phyloP scores from a whole-genome alignment of 73 alveolate genomes.

The Paramecium octaurelia region DNA sequence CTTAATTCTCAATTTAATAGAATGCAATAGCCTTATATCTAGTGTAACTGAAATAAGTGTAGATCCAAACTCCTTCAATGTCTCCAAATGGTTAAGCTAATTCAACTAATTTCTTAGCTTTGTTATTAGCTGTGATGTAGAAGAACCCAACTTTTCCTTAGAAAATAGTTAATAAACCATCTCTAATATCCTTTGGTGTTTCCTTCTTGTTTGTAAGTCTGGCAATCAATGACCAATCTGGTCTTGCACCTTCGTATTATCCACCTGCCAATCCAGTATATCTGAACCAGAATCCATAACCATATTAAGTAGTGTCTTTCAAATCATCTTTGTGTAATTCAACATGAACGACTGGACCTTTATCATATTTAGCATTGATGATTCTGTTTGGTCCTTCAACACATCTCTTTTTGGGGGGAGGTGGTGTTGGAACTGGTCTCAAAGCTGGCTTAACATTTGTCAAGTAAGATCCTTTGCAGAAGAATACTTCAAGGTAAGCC shows the following conservation, averaged over 20 bases:
- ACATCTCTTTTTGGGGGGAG: not conserved
- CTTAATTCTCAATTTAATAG: not conserved
- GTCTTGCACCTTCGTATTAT: not conserved
- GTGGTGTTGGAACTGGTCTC: constrained; percentile 20
- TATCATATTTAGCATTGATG: not conserved
- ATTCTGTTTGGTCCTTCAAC: constrained; percentile 36
- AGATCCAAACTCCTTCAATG: constrained; percentile 47
- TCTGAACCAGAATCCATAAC: constrained; percentile 43
- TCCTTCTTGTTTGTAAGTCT: not conserved
- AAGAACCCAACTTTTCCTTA: constrained; percentile 31
- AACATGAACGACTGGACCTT: constrained; percentile 36
- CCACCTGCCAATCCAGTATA: not conserved
- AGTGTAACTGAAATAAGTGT: constrained; percentile 41
- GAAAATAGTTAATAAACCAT: constrained; percentile 28
- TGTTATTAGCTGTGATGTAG: constrained; percentile 1
- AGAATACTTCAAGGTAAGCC: constrained; percentile 13
- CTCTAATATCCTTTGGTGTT: constrained; percentile 12
- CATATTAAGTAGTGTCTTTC: constrained; percentile 34
- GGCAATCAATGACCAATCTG: constrained; percentile 42
- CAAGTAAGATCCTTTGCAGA: constrained; percentile 9
- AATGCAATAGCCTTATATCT: constrained; percentile 1
- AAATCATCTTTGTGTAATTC: constrained; percentile 38
- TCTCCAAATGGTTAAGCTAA: constrained; percentile 18
- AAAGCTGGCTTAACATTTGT: not conserved
- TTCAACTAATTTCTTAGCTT: constrained; percentile 10